phyloP scores from a whole-genome alignment of 257 asterid species.

The Linaria vulgaris region DNA sequence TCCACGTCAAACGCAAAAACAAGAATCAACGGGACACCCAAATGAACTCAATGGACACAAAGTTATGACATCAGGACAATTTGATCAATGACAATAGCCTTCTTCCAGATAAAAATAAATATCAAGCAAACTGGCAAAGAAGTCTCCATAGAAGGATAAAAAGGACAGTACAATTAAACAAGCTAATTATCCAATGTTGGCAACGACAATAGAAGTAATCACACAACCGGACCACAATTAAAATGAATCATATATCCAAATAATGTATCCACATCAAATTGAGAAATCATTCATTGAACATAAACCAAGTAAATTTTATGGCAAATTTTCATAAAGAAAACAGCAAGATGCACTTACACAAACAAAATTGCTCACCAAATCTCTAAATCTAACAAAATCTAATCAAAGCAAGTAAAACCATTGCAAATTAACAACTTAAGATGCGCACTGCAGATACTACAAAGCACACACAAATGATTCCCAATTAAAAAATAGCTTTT shows the following conservation, averaged over 20 bases:
- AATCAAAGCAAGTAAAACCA: not conserved
- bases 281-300: conserved; percentile 18
- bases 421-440: not conserved
- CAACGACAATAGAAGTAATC: conserved; percentile 1
- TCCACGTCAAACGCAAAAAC: not conserved
- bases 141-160: not conserved
- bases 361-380: not conserved
- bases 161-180: not conserved
- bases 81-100: not conserved
- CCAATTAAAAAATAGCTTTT: not conserved
- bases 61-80: conserved; percentile 7
- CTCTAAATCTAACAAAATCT: not conserved
- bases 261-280: conserved; percentile 21
- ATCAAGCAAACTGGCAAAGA: not conserved
- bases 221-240: not conserved
- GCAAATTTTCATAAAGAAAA: conserved; percentile 6
- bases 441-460: too few relatives aligned
- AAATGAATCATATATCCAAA: conserved; percentile 13
- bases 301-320: not conserved
- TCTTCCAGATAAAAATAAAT: too few relatives aligned
- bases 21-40: not conserved
- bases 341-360: conserved; percentile 22
- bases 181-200: not conserved
- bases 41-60: conserved; percentile 9
- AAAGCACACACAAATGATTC: too few relatives aligned